phyloP scores from a whole-genome alignment of 139 green algal species.

The Desmodesmus armatus region DNA sequence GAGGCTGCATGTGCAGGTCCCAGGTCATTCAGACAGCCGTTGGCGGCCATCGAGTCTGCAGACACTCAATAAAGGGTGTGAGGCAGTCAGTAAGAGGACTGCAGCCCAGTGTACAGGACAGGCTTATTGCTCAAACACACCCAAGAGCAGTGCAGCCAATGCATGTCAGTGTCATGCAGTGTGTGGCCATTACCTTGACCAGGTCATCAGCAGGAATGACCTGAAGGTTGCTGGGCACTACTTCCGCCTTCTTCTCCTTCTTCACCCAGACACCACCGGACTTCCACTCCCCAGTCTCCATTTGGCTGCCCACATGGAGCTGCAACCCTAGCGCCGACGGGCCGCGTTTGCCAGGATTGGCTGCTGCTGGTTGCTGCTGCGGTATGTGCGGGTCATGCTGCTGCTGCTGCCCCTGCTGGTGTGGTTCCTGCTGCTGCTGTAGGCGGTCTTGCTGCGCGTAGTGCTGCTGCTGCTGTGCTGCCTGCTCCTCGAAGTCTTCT shows the following conservation, averaged over 20 bases:
- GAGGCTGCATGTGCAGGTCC: no score
- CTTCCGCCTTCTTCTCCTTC: constrained; percentile 17
- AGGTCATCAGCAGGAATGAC: constrained; percentile 63
- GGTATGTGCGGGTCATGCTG: not conserved
- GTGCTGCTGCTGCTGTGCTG: not conserved
- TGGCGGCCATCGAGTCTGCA: no score
- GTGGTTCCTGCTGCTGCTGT: constrained; percentile 18
- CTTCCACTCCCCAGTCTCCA: constrained; percentile 49
- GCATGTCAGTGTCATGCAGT: no score
- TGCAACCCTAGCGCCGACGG: constrained; percentile 1
- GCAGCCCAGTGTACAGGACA: no score
- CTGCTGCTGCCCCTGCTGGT: constrained; percentile 21
- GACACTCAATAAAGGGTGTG: no score
- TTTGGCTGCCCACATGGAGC: constrained; percentile 36
- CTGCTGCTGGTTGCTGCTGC: not conserved
- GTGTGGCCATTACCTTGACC: constrained; percentile 55
- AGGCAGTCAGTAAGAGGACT: no score
- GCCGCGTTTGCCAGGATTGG: not conserved
- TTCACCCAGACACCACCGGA: constrained; percentile 29
- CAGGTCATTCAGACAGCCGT: no score
- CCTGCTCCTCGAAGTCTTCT: no score
- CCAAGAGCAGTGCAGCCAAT: no score
- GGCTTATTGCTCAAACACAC: no score
- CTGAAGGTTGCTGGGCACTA: constrained; percentile 60
- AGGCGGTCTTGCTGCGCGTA: constrained; percentile 3